A percentile compares a stretch with the other conserved stretches of the same genome.
phyloP scores from a whole-genome alignment of 352 stramenopile species.

The Phytophthora pseudosyringae region DNA sequence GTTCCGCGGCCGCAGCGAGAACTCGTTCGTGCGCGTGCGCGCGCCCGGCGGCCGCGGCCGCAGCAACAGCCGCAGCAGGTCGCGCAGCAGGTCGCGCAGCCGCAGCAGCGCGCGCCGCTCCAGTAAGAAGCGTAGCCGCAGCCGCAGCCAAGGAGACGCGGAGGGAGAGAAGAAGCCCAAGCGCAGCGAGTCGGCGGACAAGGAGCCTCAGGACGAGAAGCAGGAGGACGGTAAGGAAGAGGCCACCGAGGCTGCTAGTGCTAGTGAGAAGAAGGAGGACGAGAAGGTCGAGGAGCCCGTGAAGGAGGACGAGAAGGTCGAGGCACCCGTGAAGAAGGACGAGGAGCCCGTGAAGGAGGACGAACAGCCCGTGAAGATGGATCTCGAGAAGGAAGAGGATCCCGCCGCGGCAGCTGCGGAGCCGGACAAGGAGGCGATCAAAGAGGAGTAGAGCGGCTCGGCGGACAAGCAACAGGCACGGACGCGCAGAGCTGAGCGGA shows the following conservation, averaged over 20 bases:
- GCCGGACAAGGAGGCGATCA: conserved; percentile 23
- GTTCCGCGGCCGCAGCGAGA: conserved; percentile 58
- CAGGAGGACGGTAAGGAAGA: conserved; percentile 26
- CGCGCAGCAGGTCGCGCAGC: conserved; percentile 49
- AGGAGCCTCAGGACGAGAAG: conserved; percentile 31
- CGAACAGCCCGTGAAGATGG: conserved; percentile 3
- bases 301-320: conserved; percentile 32
- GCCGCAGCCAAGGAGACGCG: conserved; percentile 35
- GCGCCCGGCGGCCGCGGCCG: conserved; percentile 20
- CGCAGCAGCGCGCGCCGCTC: conserved; percentile 45
- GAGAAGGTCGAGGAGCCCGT: conserved; percentile 22
- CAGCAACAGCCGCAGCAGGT: conserved; percentile 48
- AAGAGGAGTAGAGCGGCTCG: conserved; percentile 23
- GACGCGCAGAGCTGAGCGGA: conserved; percentile 16
- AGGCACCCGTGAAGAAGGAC: conserved; percentile 5
- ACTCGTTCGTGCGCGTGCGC: conserved; percentile 60
- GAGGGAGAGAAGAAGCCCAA: conserved; percentile 43
- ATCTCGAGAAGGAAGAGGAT: conserved; percentile 16
- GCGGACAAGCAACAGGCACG: conserved; percentile 16
- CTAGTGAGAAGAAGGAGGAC: conserved; percentile 17
- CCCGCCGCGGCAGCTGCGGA: conserved; percentile 17
- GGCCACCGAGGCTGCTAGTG: neutral
- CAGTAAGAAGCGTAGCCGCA: conserved; percentile 46
- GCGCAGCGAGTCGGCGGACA: conserved; percentile 45
- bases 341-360: conserved; percentile 16